Base-by-base conservation (phyloP, 2,329 filamentous ascomycete genomes). In the Sarocladium strictum region DNA sequence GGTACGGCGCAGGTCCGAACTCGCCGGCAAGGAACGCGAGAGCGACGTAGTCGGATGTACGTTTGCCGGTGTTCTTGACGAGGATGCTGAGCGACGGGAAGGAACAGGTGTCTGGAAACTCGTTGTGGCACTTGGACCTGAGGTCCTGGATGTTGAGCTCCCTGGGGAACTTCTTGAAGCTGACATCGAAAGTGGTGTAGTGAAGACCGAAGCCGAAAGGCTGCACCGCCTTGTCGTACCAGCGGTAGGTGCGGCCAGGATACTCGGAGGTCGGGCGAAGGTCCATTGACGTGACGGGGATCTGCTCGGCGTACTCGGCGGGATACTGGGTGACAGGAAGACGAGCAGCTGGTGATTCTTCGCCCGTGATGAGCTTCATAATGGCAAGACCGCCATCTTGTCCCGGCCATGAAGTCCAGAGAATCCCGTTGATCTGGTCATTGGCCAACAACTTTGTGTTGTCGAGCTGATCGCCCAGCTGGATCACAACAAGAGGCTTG, bases 381-480 rank as follows among this genome's bases (percentile, higher is more conserved):
- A 84, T 62, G 0, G 81, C 82, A 9, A 67, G 65, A 2, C 82
- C 82, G 12, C 82, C 82, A 37, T 77, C 76, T 64, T 85, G 81
- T 1, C 82, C 81, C 0, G 82, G 81, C 55, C 81, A 84, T 0
- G 80, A 79, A 0, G 70, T 77, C 81, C 81, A 84, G 0, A 85
- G 59, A 1, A 85, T 62, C 0, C 77, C 72, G 26, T 70, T 73
- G 55, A 84, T 72, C 54, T 76, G 76, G 1, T 66, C 58, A 53
- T 79, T 76, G 3, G 64, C 65, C 5, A 77, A 62, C 3, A 84
- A 62, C 2, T 77, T 71, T 0, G 74, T 70, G 55, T 74, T 74
- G 61, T 85, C 82, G 19, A 84, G 58, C 60, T 76, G 72, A 12
- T 70, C 71, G n/a, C 78, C 79, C 58, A 82, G 70, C 55, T 80